These are phyloP conservation scores for Perkinsus chesapeaki DNA, from an alignment of 169 alveolate genomes.

Conservation along the genomic window DNA sequence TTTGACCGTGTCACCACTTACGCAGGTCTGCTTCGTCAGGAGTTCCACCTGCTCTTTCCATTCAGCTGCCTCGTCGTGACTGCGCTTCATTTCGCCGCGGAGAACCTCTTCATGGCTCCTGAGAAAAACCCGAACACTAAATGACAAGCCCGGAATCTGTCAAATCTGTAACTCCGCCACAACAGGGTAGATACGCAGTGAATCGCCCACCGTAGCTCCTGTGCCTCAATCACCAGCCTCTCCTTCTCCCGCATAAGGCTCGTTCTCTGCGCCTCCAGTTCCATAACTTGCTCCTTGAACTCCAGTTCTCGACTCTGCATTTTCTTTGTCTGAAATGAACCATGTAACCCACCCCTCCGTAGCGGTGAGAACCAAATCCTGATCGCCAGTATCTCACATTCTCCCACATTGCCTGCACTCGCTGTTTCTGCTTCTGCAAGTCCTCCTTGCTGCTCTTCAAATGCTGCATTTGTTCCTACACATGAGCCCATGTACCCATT, in stretches of 20 bases:
- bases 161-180: too few species aligned
- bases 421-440: background rate
- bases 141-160: background rate
- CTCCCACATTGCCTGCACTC: background rate
- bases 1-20: background rate
- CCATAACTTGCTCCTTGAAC: background rate
- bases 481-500: too few species aligned
- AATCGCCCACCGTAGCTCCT: background rate
- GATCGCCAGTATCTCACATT: background rate
- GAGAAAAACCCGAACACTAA: background rate
- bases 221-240: background rate
- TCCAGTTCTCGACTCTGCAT: background rate
- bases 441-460: background rate
- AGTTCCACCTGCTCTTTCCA: background rate
- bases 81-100: background rate
- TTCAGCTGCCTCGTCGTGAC: background rate
- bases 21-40: background rate
- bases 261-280: background rate
- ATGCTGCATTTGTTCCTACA: background rate
- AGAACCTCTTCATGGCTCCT: background rate
- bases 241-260: background rate
- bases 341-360: too few species aligned
- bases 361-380: too few species aligned
- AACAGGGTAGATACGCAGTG: background rate
- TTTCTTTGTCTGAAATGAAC: background rate